Conservation (phyloP, 2,329 filamentous ascomycete genomes). For the Helminthosporium solani region DNA sequence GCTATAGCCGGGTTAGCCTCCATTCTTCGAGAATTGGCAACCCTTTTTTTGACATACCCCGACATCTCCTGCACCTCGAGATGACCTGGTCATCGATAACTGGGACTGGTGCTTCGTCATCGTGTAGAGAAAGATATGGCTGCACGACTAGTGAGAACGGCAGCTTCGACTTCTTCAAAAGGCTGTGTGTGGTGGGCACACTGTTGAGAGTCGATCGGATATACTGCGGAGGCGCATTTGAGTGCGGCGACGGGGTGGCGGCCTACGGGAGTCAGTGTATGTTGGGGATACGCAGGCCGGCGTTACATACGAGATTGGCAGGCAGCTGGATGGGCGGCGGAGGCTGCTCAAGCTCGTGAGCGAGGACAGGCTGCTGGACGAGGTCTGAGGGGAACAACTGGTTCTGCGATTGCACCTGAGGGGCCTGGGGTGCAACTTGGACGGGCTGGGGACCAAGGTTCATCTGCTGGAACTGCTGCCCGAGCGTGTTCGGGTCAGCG, state of each 20-base stretch:
- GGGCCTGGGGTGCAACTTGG: conserved; percentile 31
- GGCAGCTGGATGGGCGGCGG: conserved; percentile 90
- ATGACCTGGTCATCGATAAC: conserved; percentile 97
- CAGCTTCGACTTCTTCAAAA: conserved; percentile 92
- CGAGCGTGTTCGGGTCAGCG: conserved; percentile 62
- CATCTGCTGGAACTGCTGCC: conserved; percentile 80
- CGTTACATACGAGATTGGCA: conserved; percentile 67
- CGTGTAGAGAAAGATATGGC: conserved; percentile 89
- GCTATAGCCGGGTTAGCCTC: conserved; percentile 47
- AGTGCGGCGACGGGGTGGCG: conserved; percentile 83
- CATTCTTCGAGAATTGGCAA: not conserved
- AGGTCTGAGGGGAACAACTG: conserved; percentile 91
- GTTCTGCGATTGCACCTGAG: conserved; percentile 55
- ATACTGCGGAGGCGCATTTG: conserved; percentile 92
- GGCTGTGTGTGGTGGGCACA: conserved; percentile 84
- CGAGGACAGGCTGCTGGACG: conserved; percentile 89
- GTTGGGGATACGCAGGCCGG: not conserved
- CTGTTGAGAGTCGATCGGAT: conserved; percentile 94
- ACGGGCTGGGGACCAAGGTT: conserved; percentile 60
- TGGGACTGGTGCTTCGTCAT: conserved; percentile 86
- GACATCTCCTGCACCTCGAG: conserved; percentile 89
- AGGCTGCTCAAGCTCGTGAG: conserved; percentile 85
- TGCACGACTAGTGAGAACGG: conserved; percentile 96
- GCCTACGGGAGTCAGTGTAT: conserved; percentile 39
- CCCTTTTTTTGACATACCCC: conserved; percentile 39